Evolutionary conservation across 768 basidiomycete species (phyloP), one percentile per base, ranked within the genome.

Genomic region (Megacollybia marginata): DNA sequence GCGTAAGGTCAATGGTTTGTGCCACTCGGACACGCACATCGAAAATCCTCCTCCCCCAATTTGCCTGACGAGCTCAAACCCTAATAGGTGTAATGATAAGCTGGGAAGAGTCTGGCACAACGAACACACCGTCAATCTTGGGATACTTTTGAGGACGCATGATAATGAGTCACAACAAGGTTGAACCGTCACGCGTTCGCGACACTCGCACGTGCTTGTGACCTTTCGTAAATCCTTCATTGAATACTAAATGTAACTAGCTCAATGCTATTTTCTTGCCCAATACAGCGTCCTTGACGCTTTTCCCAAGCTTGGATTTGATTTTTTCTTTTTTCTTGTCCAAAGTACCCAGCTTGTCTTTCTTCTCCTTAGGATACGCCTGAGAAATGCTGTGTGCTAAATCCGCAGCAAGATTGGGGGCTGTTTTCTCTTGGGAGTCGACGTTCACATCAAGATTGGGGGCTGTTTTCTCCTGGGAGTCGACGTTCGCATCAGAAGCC

Each of bases 21-120:
- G 31, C 16, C 23, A 20, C 46, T 1, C 15, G 28, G 12, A 15
- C 18, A 69, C 81, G 63, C 54, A 90, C 92, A 74, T 85, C 43
- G 92, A 88, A 65, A 93, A 94, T 12, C 86, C 89, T 16, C 92
- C 92, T 2, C 89, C 88, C 8, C 92, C 92, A 40, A 94, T 85
- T 63, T 85, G 78, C 53, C 86, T 72, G 3, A 86, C 68, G 12
- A 93, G 71, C 20, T 80, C 68, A 62, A 76, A 92, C 16, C 90
- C 90, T 85, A 28, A 16, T 16, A 18, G 8, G 38, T 40, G 5
- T 15, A 28, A 44, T 40, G 15, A 10, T 13, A 11, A 16, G 23
- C 23, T 16, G 11, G 3, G 5, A 4, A 28, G 28, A 31, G 44
- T 16, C 44, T 4, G n/a, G 18, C 15, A 28, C 15, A 13, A 10